Base-by-base conservation (phyloP, 768 basidiomycete genomes). In the Leccinellum albellum region DNA sequence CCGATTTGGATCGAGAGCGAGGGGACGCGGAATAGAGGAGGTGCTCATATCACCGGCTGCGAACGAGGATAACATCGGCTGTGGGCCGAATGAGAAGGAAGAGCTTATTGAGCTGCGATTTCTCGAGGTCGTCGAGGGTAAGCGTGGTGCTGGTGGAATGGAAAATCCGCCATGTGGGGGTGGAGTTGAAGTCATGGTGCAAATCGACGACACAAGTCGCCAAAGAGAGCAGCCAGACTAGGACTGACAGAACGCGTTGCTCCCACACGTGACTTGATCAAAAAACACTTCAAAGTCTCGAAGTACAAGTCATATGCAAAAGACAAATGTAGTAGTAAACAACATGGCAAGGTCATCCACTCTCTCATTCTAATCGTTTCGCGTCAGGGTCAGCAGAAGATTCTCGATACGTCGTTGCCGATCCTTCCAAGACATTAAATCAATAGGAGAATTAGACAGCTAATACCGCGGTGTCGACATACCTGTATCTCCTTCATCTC, bases 401-500 rank as follows among this genome's bases (percentile, higher is more conserved):
- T 80, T 81, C 70, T 92, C 89, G 59, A 92, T 92, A 35, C 89
- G 81, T 17, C 84, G 83, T 73, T 91, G 89, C 47, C 87, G 85
- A 55, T 89, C 83, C 84, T 87, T 59, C 13, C 28, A 58, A 51
- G 28, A 14, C 20, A 21, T 31, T 31, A n/a, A 31, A 49, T 49
- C 12, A 12, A 51, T 60, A 14, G 63, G 32, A n/a, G n/a, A 26
- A n/a, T 35, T n/a, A 24, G 48, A 47, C 15, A 15, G 49, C 50
- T 10, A 32, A 46, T 31, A 13, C 4, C 6, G 20, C 3, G 56
- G 23, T 24, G 42, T 50, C 29, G 21, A 70, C 78, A 49, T 46
- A 88, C 88, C 79, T 89, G 88, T 28, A 92, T 70, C 66, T 92
- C 91, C 67, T 85, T 89, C 82, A 94, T 87, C 70, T 93, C 89